phyloP scores from a whole-genome alignment of 345 rosid genomes.

The Salix purpurea region DNA sequence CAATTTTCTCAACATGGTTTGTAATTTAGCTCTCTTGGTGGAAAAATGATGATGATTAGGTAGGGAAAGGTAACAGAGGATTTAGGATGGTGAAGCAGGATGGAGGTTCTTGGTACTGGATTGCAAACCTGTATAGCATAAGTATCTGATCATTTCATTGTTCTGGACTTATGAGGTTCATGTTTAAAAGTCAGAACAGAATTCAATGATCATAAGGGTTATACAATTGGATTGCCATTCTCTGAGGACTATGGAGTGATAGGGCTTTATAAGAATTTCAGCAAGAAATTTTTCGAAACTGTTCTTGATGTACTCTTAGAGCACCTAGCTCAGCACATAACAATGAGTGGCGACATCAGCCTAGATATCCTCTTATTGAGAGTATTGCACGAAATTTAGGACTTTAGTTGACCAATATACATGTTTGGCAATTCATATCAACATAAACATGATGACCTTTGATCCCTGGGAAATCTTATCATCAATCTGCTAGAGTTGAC shows the following conservation, averaged over 20 bases:
- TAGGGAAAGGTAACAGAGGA: neutral
- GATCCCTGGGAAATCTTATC: neutral
- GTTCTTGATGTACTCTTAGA: no score
- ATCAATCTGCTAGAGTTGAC: neutral
- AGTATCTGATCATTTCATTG: neutral
- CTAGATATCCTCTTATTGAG: no score
- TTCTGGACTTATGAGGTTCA: neutral
- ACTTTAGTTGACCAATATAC: no score
- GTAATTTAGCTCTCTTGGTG: neutral
- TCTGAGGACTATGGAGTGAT: no score
- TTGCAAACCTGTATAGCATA: neutral
- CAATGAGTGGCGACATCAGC: no score
- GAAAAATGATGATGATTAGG: neutral
- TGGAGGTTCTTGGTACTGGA: neutral
- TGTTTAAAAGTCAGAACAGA: neutral
- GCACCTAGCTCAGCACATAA: no score
- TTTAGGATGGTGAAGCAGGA: neutral
- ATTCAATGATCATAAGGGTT: neutral
- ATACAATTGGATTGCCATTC: neutral
- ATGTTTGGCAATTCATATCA: no score
- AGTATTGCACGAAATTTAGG: no score
- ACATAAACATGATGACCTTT: no score
- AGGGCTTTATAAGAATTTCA: no score
- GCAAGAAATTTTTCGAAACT: no score
- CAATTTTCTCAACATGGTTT: neutral